Evolutionary conservation across 108 stramenopile genomes (phyloP).

Genomic region (Nannochloropsis salina): DNA sequence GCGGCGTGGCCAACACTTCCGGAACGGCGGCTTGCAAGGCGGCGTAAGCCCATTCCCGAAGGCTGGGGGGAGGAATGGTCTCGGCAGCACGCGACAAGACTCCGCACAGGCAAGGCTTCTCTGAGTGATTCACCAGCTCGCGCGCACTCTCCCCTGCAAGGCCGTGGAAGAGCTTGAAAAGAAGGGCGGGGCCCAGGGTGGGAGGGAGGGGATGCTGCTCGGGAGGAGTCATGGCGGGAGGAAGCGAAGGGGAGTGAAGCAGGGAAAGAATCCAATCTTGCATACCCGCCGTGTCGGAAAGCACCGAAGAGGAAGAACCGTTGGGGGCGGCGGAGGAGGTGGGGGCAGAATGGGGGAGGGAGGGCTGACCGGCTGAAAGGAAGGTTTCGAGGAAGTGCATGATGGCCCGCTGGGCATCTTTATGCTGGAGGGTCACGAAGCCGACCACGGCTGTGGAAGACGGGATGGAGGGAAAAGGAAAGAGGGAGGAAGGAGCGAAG

Average conservation of each 20-base stretch:
- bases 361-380: not conserved
- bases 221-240: not conserved
- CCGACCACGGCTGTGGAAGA: not conserved
- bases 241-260: not conserved
- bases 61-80: not conserved
- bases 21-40: not conserved
- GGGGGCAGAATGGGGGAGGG: too few relatives aligned
- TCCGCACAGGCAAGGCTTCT: not conserved
- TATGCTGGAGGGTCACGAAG: not conserved
- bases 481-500: not conserved
- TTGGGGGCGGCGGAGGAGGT: too few relatives aligned
- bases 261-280: not conserved
- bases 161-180: not conserved
- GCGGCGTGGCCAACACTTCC: not conserved
- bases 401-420: not conserved
- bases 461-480: not conserved
- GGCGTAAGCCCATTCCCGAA: not conserved
- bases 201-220: not conserved
- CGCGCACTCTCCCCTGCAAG: not conserved
- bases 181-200: not conserved
- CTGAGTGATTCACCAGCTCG: not conserved
- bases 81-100: not conserved
- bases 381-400: not conserved
- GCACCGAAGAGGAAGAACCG: too few relatives aligned
- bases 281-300: too few relatives aligned